Conservation (phyloP, 202 grass and related monocot species). For the Panicum virgatum region DNA sequence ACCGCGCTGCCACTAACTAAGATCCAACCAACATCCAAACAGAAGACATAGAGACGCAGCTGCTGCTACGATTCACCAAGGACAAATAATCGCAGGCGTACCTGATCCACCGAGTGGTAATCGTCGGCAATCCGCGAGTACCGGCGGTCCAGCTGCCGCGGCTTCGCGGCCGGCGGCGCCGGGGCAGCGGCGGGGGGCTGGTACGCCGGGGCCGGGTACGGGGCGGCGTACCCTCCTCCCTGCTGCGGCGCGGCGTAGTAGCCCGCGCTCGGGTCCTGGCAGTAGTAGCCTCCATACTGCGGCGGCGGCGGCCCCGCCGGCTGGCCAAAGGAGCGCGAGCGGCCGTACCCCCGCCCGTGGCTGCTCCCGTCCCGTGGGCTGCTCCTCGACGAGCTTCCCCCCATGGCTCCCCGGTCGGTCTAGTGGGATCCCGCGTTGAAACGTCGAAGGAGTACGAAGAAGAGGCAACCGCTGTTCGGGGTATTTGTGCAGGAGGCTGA, state of each 20-base stretch:
- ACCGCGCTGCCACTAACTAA: background rate
- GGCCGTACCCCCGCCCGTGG: slow-evolving; percentile 26
- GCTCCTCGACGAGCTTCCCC: slow-evolving; percentile 37
- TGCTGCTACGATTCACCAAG: background rate
- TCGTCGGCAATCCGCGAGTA: slow-evolving; percentile 83
- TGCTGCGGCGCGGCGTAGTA: slow-evolving; percentile 40
- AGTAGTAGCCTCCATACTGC: slow-evolving; percentile 38
- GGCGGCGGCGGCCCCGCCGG: background rate
- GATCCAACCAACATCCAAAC: background rate
- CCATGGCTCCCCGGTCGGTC: slow-evolving; percentile 22
- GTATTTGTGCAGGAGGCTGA: background rate
- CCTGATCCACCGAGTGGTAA: slow-evolving; percentile 69
- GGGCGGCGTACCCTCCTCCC: background rate
- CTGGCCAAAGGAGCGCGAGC: slow-evolving; percentile 27
- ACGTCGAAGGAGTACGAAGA: background rate
- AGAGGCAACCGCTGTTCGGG: background rate
- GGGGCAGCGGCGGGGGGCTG: slow-evolving; percentile 1
- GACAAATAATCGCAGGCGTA: background rate
- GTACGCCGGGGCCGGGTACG: slow-evolving; percentile 34
- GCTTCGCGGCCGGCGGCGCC: slow-evolving; percentile 34
- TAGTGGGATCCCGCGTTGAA: background rate
- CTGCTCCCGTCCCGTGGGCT: slow-evolving; percentile 28
- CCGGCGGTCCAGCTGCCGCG: slow-evolving; percentile 56
- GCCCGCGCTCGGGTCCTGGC: slow-evolving; percentile 10
- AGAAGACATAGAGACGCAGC: background rate